These are phyloP conservation scores for Leucosporidium yakuticum DNA, from an alignment of 768 basidiomycete genomes.

Conservation along the genomic window DNA sequence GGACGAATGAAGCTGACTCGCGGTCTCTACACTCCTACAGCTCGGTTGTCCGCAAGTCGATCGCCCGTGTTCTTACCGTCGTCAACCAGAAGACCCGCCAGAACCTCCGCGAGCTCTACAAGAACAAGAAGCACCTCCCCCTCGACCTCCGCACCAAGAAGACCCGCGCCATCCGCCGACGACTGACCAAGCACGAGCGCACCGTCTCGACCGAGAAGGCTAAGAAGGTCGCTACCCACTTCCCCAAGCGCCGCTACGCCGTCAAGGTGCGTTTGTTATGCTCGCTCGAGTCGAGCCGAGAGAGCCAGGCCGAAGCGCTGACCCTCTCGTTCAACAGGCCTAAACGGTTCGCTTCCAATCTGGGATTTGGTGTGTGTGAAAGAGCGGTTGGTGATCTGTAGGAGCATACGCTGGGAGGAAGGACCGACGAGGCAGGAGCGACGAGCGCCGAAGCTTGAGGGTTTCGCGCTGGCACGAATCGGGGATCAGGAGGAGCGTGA, in stretches of 20 bases:
- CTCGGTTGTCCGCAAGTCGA: conserved; percentile 92
- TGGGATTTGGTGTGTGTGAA: neutral
- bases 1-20: neutral
- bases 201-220: conserved; percentile 81
- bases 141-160: conserved; percentile 97
- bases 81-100: conserved; percentile 97
- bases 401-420: conserved; percentile 1
- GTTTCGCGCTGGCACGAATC: neutral
- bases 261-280: conserved; percentile 60
- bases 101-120: conserved; percentile 96
- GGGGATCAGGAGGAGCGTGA: neutral
- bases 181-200: conserved; percentile 80
- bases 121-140: conserved; percentile 89
- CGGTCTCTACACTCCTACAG: conserved; percentile 47
- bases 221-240: conserved; percentile 39
- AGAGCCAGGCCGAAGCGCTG: neutral
- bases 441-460: neutral
- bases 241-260: conserved; percentile 63
- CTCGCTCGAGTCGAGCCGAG: conserved; percentile 30
- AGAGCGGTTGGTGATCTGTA: neutral
- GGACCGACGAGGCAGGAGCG: neutral
- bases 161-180: conserved; percentile 95
- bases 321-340: too few relatives aligned
- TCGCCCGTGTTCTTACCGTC: conserved; percentile 95
- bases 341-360: too few relatives aligned